Evolutionary conservation across 768 basidiomycete species (phyloP), one percentile per base, ranked within the genome.

Genomic region (Auriscalpium orientale): DNA sequence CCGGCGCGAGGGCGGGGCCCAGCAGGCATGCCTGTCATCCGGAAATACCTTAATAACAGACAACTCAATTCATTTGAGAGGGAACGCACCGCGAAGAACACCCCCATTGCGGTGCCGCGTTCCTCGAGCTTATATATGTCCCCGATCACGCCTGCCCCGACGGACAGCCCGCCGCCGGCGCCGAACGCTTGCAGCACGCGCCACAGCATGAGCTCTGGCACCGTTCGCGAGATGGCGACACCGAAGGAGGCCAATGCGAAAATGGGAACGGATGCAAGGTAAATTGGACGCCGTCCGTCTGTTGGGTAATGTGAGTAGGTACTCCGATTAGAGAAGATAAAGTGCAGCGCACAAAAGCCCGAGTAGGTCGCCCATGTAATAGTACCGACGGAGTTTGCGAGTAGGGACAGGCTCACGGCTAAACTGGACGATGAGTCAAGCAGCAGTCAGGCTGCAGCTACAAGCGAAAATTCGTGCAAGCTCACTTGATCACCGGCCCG

Each of bases 71-170:
- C 9, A 18, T 7, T 28, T 2, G 28, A 28, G 28, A 28, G 2
- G 35, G 11, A 36, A 58, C 68, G 58, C 49, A 83, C 82, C 1
- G 72, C 78, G 52, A 81, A 74, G 65, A 81, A 84, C 1, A 81
- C 67, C 0, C 83, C 84, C 72, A 85, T 79, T 0, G 80, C 82
- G 4, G 75, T 71, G 10, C 83, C 76, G 28, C 84, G 71, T 58
- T 86, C 80, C 53, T 87, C 86, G 3, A 85, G 63, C 49, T 68
- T 76, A 66, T 85, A 87, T 4, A 88, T 82, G 62, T 87, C 85
- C 0, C 81, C 82, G 28, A 87, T 81, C 6, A 81, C 77, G 2
- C 78, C 85, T 0, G 76, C 75, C 16, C 77, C 89, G 53, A 79
- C 74, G n/a, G 77, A 79, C 66, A 74, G 64, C 3, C 75, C 81